These are phyloP conservation scores for Monosporozyma yasuniensis DNA, from an alignment of 805 yeast species.

Conservation along the genomic window DNA sequence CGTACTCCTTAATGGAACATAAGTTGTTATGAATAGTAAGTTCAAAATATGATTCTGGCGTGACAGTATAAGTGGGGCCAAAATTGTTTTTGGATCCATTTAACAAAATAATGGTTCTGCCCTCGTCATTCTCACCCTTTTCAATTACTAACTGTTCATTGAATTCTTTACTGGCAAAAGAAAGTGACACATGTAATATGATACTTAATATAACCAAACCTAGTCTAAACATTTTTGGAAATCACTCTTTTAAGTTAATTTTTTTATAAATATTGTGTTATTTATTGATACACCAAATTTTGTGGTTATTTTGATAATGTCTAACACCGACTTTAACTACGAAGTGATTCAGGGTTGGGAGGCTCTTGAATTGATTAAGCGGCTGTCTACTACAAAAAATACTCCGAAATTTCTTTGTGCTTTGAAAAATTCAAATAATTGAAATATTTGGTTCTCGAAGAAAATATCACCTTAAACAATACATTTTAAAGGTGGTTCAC, in stretches of 20 bases:
- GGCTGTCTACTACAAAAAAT: background rate
- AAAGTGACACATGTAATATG: background rate
- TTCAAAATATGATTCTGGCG: conserved; percentile 17
- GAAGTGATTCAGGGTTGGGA: too few species aligned
- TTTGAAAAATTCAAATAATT: background rate
- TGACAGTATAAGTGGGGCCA: conserved; percentile 21
- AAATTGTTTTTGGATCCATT: conserved; percentile 13
- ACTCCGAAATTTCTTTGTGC: background rate
- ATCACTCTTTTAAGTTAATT: too few species aligned
- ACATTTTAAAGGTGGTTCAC: background rate
- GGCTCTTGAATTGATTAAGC: too few species aligned
- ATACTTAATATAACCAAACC: background rate
- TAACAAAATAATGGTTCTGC: conserved; percentile 18
- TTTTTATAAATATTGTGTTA: too few species aligned
- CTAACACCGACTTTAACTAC: too few species aligned
- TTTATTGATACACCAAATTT: too few species aligned
- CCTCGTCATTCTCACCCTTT: background rate
- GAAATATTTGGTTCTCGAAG: background rate
- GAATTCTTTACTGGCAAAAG: background rate
- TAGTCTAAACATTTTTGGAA: background rate
- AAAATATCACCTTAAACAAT: background rate
- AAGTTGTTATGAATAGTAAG: conserved; percentile 15
- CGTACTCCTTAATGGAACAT: conserved; percentile 15
- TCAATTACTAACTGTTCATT: background rate
- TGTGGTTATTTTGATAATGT: too few species aligned